Conservation (phyloP, 345 rosid genomes). For the Barbarea vulgaris region DNA sequence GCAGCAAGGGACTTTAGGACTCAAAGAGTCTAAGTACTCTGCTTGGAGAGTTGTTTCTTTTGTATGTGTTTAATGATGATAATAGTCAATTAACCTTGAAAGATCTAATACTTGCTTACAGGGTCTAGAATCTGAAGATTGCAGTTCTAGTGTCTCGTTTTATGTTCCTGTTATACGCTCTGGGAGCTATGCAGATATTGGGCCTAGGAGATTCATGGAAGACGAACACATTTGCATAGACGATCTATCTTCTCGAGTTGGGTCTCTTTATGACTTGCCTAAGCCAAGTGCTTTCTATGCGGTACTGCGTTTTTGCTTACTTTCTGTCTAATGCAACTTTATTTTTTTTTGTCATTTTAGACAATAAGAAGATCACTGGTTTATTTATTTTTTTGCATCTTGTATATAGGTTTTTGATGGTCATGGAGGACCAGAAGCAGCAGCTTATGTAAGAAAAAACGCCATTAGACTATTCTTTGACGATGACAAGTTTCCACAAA, state of each 20-base stretch:
- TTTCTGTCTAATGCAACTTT: not conserved
- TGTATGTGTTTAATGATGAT: not conserved
- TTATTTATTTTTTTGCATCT: not conserved
- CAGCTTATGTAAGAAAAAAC: constrained; percentile 72
- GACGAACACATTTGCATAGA: constrained; percentile 83
- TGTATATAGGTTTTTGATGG: constrained; percentile 67
- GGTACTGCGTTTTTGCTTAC: constrained; percentile 23
- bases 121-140: constrained; percentile 18
- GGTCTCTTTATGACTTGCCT: constrained; percentile 53
- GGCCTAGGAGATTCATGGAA: constrained; percentile 70
- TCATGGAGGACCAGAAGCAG: constrained; percentile 94
- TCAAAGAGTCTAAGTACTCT: not conserved
- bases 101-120: not conserved
- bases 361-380: not conserved
- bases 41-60: not conserved
- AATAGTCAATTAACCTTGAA: too few species aligned
- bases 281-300: constrained; percentile 84
- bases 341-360: not conserved
- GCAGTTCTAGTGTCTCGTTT: not conserved
- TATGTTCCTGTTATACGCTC: constrained; percentile 70
- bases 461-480: constrained; percentile 71
- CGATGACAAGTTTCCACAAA: constrained; percentile 64
- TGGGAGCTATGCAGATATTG: constrained; percentile 77
- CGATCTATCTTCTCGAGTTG: constrained; percentile 64
- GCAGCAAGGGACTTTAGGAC: not conserved